Evolutionary conservation across 768 basidiomycete species (phyloP).

Genomic region (Hydnum rufescens): DNA sequence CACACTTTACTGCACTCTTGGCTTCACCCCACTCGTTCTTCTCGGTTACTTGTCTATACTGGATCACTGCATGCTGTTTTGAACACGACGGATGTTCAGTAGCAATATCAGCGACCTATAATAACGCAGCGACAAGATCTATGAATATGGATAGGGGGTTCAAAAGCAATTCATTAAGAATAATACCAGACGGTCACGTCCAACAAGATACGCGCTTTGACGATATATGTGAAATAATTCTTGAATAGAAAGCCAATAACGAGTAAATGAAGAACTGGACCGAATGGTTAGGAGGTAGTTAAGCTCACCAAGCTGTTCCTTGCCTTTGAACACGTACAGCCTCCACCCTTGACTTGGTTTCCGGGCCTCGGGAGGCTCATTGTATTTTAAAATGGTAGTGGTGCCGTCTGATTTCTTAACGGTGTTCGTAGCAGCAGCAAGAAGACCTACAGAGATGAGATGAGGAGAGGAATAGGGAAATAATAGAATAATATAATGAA

Average conservation of each 20-base stretch:
- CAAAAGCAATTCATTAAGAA: constrained; percentile 14
- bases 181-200: constrained; percentile 71
- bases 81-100: constrained; percentile 95
- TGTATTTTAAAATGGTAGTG: constrained; percentile 80
- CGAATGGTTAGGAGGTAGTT: background rate
- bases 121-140: constrained; percentile 17
- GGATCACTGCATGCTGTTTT: constrained; percentile 94
- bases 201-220: constrained; percentile 88
- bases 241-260: constrained; percentile 16
- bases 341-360: constrained; percentile 84
- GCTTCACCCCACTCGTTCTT: constrained; percentile 72
- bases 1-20: constrained; percentile 71
- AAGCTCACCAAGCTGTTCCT: constrained; percentile 68
- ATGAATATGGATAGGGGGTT: constrained; percentile 18
- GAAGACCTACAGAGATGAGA: constrained; percentile 40
- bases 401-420: constrained; percentile 57
- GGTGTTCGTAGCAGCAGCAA: constrained; percentile 93
- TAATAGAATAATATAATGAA: background rate
- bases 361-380: constrained; percentile 94
- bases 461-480: background rate
- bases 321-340: constrained; percentile 92
- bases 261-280: background rate
- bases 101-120: constrained; percentile 38
- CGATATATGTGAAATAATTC: constrained; percentile 82
- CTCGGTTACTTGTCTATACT: constrained; percentile 76